Evolutionary conservation across 192 early-diverging fungal species (phyloP), one percentile per base, ranked within the genome.

Genomic region (Rhizophagus sp.): DNA sequence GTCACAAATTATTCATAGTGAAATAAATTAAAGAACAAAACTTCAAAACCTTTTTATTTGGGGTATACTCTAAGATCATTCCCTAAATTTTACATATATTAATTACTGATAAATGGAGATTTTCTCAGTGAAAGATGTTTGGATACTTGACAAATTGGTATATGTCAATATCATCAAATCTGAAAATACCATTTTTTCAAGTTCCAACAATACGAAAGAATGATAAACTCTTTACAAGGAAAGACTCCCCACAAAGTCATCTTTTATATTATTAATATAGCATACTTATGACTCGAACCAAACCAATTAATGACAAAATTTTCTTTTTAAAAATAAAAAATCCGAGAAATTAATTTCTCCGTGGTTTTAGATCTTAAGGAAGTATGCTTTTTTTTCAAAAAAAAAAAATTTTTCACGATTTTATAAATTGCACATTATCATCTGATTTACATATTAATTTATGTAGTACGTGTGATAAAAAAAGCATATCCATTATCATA

Each of bases 261-360:
- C 64, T 27, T 27, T 27, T 13, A 24, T 9, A 65, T 27, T 65
- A 65, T 65, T 65, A 65, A 13, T 65, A 12, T 65, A 65, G 27
- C 64, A 65, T 30, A 65, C 63, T 65, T 65, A 65, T 65, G 63
- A 65, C 63, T 65, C 63, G 63, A 65, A 65, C 27, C 63, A 27
- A 27, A 27, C 63, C 63, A 65, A 65, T 30, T 24, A 2, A 57
- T 19, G 52, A 19, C 52, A 57, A 52, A 19, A 2, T 19, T 57
- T 57, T 36, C 3, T 36, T 36, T 36, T 36, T 36, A 36, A 64
- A 25, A 64, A 64, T 1, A 9, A n/a, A 64, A 64, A n/a, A 10
- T 10, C 25, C 11, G n/a, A 24, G 63, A 65, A 65, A 11, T 27
- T 5, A 11, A 25, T 64, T 65, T 64, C 27, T 65, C 24, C 1